phyloP scores from a whole-genome alignment of 306 rosid species.

The Canavalia ensiformis region DNA sequence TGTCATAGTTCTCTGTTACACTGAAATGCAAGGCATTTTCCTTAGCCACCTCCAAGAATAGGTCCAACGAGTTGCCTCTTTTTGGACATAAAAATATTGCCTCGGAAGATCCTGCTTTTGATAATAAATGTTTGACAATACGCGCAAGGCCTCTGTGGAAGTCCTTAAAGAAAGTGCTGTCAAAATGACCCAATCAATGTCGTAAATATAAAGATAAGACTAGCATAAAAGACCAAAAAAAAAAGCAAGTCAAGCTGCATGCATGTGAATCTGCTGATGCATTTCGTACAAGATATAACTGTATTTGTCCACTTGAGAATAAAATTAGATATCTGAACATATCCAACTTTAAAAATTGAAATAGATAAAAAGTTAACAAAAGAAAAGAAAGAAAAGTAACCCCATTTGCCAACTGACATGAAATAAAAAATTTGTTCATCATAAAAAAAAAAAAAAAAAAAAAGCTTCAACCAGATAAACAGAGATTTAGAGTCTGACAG shows the following conservation, averaged over 20 bases:
- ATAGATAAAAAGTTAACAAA: conserved; percentile 41
- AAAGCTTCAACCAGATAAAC: conserved; percentile 46
- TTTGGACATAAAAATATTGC: conserved; percentile 82
- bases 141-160: conserved; percentile 78
- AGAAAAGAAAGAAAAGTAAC: conserved; percentile 54
- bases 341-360: conserved; percentile 49
- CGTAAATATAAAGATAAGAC: conserved; percentile 47
- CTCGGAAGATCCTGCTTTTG: conserved; percentile 62
- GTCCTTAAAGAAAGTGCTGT: conserved; percentile 90
- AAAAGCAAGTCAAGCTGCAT: conserved; percentile 49
- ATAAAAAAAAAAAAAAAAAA: conserved; percentile 1
- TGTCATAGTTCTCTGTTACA: conserved; percentile 71
- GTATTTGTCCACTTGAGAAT: conserved; percentile 47
- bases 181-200: conserved; percentile 47
- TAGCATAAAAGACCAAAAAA: conserved; percentile 51
- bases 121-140: conserved; percentile 61
- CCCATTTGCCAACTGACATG: conserved; percentile 53
- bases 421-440: conserved; percentile 30
- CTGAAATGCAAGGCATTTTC: conserved; percentile 67
- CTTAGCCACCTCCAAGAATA: conserved; percentile 68
- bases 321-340: conserved; percentile 41
- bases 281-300: conserved; percentile 39
- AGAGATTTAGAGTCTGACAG: conserved; percentile 23
- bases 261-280: conserved; percentile 53
- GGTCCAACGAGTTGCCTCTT: conserved; percentile 78